Percentiles rank a stretch among this genome's conserved stretches.
Evolutionary conservation across 2,329 filamentous ascomycete species (phyloP).

Genomic region (Cadophora sp.): DNA sequence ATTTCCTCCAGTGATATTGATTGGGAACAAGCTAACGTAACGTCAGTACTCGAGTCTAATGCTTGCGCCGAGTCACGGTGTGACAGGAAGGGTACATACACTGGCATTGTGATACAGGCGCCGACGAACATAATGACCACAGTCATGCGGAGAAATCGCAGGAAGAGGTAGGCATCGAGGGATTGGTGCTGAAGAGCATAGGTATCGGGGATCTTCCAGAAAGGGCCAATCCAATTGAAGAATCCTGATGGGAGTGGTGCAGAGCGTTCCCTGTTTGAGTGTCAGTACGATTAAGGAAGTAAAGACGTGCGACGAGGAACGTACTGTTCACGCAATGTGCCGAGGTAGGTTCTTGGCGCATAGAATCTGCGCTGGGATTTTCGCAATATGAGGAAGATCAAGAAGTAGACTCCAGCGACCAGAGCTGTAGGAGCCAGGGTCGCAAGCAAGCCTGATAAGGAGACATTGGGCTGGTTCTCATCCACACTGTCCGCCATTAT

Average conservation of each 20-base stretch:
- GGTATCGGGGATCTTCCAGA: constrained; percentile 74
- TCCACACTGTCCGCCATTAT: constrained; percentile 20
- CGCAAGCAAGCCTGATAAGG: constrained; percentile 51
- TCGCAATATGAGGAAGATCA: constrained; percentile 57
- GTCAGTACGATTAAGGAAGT: constrained; percentile 22
- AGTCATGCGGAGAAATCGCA: constrained; percentile 84
- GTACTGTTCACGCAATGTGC: constrained; percentile 53
- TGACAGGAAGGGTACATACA: constrained; percentile 47
- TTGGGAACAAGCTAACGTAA: constrained; percentile 63
- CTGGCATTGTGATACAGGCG: constrained; percentile 82
- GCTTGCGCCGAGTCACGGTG: background rate
- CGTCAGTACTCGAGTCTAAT: constrained; percentile 7
- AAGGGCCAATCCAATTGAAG: constrained; percentile 71
- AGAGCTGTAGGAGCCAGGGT: constrained; percentile 54
- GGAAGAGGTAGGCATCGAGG: constrained; percentile 88
- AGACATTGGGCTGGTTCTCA: constrained; percentile 28
- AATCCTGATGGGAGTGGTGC: constrained; percentile 65
- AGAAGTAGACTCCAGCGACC: constrained; percentile 52
- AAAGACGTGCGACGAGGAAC: constrained; percentile 15
- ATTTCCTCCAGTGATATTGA: constrained; percentile 84
- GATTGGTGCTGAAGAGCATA: constrained; percentile 90
- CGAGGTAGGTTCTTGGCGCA: constrained; percentile 61
- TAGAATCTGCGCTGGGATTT: constrained; percentile 56
- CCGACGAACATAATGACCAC: constrained; percentile 84
- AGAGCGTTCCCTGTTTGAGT: constrained; percentile 58